Conservation (phyloP, 495 filamentous ascomycete genomes). For the Tuber calosporum region DNA sequence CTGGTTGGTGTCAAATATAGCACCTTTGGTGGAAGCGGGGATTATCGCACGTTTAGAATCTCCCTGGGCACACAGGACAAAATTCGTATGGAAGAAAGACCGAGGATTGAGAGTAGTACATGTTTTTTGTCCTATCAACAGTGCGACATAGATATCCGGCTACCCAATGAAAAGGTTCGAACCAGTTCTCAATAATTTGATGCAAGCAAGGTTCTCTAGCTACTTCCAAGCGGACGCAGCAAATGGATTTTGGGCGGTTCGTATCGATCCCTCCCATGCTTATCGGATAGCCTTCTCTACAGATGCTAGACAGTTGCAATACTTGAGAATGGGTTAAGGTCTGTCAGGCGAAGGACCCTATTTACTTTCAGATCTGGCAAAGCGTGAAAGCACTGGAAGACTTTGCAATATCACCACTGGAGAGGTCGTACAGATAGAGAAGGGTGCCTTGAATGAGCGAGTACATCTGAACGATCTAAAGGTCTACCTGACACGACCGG, state of each 20-base stretch:
- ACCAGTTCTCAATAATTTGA: no score
- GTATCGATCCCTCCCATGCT: not conserved
- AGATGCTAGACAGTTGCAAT: slow-evolving; percentile 5
- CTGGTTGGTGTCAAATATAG: slow-evolving; percentile 5
- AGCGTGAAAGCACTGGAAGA: no score
- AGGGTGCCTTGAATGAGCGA: no score
- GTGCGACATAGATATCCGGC: not conserved
- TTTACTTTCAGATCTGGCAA: no score
- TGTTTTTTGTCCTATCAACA: not conserved
- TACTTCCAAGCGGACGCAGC: slow-evolving; percentile 8
- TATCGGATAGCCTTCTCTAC: slow-evolving; percentile 23
- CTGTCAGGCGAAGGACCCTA: no score
- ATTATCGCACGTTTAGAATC: no score
- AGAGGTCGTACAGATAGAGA: no score
- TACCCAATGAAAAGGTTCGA: slow-evolving; percentile 10
- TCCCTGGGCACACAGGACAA: slow-evolving; percentile 6
- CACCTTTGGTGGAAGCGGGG: not conserved
- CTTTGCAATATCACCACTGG: no score
- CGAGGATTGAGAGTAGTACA: slow-evolving; percentile 7
- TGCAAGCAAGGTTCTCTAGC: not conserved
- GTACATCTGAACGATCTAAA: no score
- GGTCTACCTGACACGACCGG: no score
- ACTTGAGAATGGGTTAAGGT: slow-evolving; percentile 4
- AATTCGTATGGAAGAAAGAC: slow-evolving; percentile 2
- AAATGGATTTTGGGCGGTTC: slow-evolving; percentile 9